Evolutionary conservation across 805 yeast genomes (phyloP), one percentile per base, ranked within the genome.

Genomic region (Jamesozyma gamospora): DNA sequence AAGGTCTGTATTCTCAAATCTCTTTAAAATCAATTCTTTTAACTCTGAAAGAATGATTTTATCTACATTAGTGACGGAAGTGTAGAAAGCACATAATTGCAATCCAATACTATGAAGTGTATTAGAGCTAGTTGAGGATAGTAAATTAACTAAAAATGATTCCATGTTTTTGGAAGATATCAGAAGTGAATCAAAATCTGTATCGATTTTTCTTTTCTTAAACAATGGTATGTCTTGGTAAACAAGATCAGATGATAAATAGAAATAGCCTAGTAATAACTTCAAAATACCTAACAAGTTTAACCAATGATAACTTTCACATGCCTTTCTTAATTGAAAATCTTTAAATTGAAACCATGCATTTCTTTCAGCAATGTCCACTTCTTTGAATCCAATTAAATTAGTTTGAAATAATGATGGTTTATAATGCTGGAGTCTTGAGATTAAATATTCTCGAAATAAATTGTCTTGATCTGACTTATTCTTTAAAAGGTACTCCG

Each of bases 11-110:
- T 44, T 49, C 28, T 48, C 55, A 32, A 52, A 48, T 19, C 41
- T 44, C 27, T 34, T 35, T 14, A 51, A 32, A 4, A 56, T 26
- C 2, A 27, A 8, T 4, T 39, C 45, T 18, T 43, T 29, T 4
- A 59, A 28, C 6, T 32, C 30, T 4, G 31, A 14, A 2, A 42
- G 15, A 8, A 35, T 32, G 6, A 27, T n/a, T 2, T n/a, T n/a
- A 2, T 38, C 28, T 1, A 48, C 28, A 31, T 45, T 36, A 4
- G 19, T 19, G 4, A 32, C 26, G 4, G 52, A 34, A 0, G 50
- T 29, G 27, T 33, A 41, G 28, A 56, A 49, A 4, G 53, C 42
- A 9, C 40, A 30, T 6, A 57, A n/a, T 35, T 56, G 59, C 7
- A 56, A 37, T 9, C 51, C 53, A 1, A 46, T 11, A 12, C 45